Percentiles rank a stretch among this genome's conserved stretches.
Evolutionary conservation across 2,329 filamentous ascomycete species (phyloP).

Genomic region (Neonectria magnoliae): DNA sequence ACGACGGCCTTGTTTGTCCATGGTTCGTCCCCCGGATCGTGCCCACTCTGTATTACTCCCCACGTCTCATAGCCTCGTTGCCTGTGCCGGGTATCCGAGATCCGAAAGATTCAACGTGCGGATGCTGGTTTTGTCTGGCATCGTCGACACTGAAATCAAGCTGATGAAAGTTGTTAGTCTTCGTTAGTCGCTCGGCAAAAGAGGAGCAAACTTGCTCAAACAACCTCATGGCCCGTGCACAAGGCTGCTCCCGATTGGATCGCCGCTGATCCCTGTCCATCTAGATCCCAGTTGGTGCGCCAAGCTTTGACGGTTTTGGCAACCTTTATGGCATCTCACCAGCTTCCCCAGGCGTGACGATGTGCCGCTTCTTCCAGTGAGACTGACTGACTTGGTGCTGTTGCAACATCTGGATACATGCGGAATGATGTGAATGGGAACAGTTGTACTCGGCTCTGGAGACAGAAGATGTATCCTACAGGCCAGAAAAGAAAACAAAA

Average conservation of each 20-base stretch:
- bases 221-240: slow-evolving; percentile 44
- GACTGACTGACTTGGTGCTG: background rate
- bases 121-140: background rate
- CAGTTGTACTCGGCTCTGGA: background rate
- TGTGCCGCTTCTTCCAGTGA: slow-evolving; percentile 11
- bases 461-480: background rate
- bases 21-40: background rate
- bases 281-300: slow-evolving; percentile 29
- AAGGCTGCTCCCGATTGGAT: slow-evolving; percentile 30
- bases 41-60: background rate
- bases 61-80: background rate
- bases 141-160: background rate
- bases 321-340: background rate
- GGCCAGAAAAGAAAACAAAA: too few relatives aligned
- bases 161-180: background rate
- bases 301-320: slow-evolving; percentile 13
- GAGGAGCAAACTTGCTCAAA: slow-evolving; percentile 52
- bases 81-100: slow-evolving; percentile 15
- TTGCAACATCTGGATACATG: background rate
- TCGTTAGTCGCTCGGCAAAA: slow-evolving; percentile 9
- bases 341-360: slow-evolving; percentile 8
- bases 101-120: background rate
- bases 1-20: background rate
- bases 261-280: slow-evolving; percentile 12
- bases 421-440: background rate